Evolutionary conservation across 371 early-diverging fungal species (phyloP), one percentile per base, ranked within the genome.

Genomic region (Lichtheimia ramosa): DNA sequence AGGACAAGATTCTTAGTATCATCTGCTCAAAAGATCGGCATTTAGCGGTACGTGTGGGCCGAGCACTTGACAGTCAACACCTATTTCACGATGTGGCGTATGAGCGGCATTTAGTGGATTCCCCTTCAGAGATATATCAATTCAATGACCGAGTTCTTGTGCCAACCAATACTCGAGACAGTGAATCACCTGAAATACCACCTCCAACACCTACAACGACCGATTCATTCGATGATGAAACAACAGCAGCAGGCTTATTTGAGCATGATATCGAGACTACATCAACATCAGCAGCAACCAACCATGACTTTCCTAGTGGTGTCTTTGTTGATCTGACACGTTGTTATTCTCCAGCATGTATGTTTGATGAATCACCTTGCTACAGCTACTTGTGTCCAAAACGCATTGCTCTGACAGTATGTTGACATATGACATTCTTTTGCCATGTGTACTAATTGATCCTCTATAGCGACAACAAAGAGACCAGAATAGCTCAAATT

Each of bases 261-360:
- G 34, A 34, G 6, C 6, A 39, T 55, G 27, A 21, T 48, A 13
- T 56, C 20, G 59, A 46, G n/a, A 2, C 25, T 25, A 25, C 25
- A 25, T 3, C 25, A 25, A 23, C 41, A 18, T 10, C 46, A 18
- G 51, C 40, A 20, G 23, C 53, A 41, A 48, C 43, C 46, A 46
- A 5, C 10, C 54, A 39, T 18, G 59, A 40, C 10, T 66, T 77
- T 25, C 89, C 89, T 12, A 86, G 79, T 56, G 96, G 96, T 28
- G 86, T 96, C 1, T 93, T 91, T 73, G 91, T 91, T 2, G 80
- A 88, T 20, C 73, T 95, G 52, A 87, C 94, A 0, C 84, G 86
- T 56, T 96, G 96, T 69, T 96, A 95, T 71, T 89, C 94, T n/a
- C 90, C 95, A 0, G 93, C 94, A 0, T 96, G 96, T 64, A 43